Base-by-base conservation (phyloP, 1,139 yeast genomes). In the Blastobotrys aristatus region DNA sequence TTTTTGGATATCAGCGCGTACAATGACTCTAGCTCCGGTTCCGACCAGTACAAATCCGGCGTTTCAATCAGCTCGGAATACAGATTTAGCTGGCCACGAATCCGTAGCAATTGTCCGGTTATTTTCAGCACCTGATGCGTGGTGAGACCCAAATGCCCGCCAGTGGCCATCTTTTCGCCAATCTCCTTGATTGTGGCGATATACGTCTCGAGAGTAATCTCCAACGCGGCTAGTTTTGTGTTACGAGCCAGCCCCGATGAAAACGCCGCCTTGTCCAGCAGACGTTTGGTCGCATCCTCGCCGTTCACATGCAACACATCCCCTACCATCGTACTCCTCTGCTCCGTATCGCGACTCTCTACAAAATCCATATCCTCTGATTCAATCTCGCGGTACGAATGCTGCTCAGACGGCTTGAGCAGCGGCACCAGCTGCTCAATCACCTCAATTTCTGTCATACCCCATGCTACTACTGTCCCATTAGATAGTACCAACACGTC, bases 11-110 rank as follows among this genome's bases (percentile, higher is more conserved):
- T 80, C 20, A 79, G 73, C 43, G 81, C 76, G 64, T 87, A 89
- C 16, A 88, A 78, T 47, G 74, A 74, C 60, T 89, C 97, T 47
- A 89, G 70, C 32, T 80, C 79, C 0, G 96, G 95, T 58, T 88
- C 96, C 46, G 88, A 79, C 97, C 97, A 89, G 65, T 88, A 89
- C 41, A 88, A 67, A 63, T 89, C 97, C 0, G 97, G 97, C 0
- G 95, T 87, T 58, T 89, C 97, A 38, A 87, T 87, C 48, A 89
- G 73, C 60, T 89, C 96, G n/a, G 92, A 83, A 63, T 89, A 87
- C 40, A 89, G 67, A 58, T 89, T 89, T 53, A 89, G 72, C 57
- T 84, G 84, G 1, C 95, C 96, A 50, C 97, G 70, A 18, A 89
- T 71, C 41, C 84, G 70, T 50, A 89, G 77, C 27, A 89, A 70